Evolutionary conservation across 2,329 filamentous ascomycete species (phyloP).

Genomic region (Trichoderma hamatum): DNA sequence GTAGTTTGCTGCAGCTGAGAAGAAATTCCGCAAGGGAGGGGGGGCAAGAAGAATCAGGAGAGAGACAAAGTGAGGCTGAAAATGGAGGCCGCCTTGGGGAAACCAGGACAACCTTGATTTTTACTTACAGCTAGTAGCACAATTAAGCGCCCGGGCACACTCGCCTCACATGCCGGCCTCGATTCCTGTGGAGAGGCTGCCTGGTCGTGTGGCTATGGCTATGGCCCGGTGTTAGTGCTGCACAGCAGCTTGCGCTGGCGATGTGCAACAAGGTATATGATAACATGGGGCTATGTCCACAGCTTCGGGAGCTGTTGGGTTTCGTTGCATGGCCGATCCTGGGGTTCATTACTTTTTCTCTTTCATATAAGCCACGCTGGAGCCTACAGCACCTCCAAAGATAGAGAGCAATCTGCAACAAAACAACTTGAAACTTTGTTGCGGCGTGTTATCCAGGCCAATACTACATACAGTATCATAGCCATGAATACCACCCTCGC

Average conservation of each 20-base stretch:
- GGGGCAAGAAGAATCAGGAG: not conserved
- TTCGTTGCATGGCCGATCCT: not conserved
- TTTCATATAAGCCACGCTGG: not conserved
- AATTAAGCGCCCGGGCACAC: not conserved
- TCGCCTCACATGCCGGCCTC: not conserved
- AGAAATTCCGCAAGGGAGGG: not conserved
- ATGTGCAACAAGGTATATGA: not conserved
- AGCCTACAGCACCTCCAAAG: not conserved
- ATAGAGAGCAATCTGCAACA: not conserved
- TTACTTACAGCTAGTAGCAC: not conserved
- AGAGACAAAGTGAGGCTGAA: conserved; percentile 19
- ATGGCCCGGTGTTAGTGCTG: not conserved
- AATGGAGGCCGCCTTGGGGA: not conserved
- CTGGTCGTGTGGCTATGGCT: conserved; percentile 15
- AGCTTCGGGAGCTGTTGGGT: not conserved
- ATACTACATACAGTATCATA: not conserved
- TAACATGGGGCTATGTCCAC: not conserved
- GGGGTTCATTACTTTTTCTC: not conserved
- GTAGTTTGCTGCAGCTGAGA: conserved; percentile 1
- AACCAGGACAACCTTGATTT: not conserved
- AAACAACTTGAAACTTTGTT: not conserved
- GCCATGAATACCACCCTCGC: conserved; percentile 5
- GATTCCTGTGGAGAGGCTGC: not conserved
- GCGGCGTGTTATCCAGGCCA: not conserved
- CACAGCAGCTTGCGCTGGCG: not conserved